Evolutionary conservation across 106 monocot species (phyloP).

Genomic region (Acorus calamus): DNA sequence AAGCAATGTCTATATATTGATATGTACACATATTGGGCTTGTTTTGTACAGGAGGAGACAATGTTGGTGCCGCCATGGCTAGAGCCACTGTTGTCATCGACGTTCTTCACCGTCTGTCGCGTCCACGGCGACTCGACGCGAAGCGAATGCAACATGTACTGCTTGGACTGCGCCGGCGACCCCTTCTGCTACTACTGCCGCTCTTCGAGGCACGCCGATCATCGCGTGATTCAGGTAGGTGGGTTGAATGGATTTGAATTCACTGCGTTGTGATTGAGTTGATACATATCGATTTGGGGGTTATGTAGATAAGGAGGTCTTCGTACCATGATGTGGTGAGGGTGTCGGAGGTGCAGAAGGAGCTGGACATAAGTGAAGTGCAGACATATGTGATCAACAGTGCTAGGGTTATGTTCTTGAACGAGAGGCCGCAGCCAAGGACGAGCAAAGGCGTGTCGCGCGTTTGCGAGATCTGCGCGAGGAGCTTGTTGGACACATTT

Average conservation of each 20-base stretch:
- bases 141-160: constrained; percentile 73
- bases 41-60: background rate
- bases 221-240: constrained; percentile 70
- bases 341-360: constrained; percentile 55
- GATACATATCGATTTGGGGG: no score
- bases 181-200: constrained; percentile 69
- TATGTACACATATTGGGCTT: no score
- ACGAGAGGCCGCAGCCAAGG: constrained; percentile 78
- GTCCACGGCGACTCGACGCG: constrained; percentile 37
- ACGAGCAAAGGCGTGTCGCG: constrained; percentile 22
- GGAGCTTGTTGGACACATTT: constrained; percentile 67
- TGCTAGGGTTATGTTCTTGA: constrained; percentile 71
- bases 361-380: constrained; percentile 59
- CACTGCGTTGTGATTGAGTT: background rate
- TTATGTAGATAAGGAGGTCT: constrained; percentile 78
- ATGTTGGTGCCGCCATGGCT: constrained; percentile 47
- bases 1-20: no score
- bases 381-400: constrained; percentile 98
- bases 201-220: constrained; percentile 36
- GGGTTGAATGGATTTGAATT: background rate
- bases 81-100: constrained; percentile 41
- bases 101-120: constrained; percentile 40
- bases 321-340: constrained; percentile 91
- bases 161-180: constrained; percentile 33
- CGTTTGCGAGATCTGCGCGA: constrained; percentile 70